These are phyloP conservation scores for Didymella keratinophila DNA, from an alignment of 2,329 filamentous ascomycete genomes.

Conservation along the genomic window DNA sequence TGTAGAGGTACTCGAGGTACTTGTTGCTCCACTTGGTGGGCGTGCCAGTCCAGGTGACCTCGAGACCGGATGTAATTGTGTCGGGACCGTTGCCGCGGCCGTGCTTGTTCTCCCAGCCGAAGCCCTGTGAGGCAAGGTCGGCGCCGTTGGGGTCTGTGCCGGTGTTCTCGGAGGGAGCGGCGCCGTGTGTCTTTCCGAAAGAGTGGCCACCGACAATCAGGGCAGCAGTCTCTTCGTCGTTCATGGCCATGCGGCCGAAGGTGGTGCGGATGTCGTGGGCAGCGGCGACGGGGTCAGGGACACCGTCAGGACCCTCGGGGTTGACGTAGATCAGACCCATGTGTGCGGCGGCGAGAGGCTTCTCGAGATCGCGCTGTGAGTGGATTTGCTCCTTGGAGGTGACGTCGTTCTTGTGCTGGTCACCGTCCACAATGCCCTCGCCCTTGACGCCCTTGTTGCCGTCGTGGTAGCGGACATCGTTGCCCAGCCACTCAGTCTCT, in stretches of 20 bases:
- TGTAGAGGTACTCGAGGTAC: constrained; percentile 79
- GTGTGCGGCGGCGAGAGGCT: constrained; percentile 71
- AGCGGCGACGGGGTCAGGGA: constrained; percentile 72
- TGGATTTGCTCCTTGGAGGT: constrained; percentile 52
- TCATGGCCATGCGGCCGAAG: constrained; percentile 83
- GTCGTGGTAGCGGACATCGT: constrained; percentile 71
- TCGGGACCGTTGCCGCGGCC: constrained; percentile 73
- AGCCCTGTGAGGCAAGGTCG: constrained; percentile 69
- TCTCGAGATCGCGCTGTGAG: constrained; percentile 68
- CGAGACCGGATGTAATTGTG: constrained; percentile 77
- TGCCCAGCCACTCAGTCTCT: constrained; percentile 77
- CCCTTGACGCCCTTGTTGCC: constrained; percentile 58
- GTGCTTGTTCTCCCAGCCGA: constrained; percentile 75
- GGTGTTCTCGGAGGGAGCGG: constrained; percentile 68
- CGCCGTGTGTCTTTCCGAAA: constrained; percentile 84
- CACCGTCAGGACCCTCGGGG: constrained; percentile 76
- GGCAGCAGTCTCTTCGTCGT: constrained; percentile 81
- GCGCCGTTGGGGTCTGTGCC: constrained; percentile 73
- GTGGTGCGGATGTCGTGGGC: constrained; percentile 77
- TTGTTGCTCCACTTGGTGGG: constrained; percentile 79
- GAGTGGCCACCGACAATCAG: constrained; percentile 80
- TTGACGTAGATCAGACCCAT: constrained; percentile 87
- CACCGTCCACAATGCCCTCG: constrained; percentile 50
- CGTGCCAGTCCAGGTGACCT: constrained; percentile 81
- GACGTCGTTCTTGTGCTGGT: constrained; percentile 40